Evolutionary conservation across 1,284 basidiomycete species (phyloP), one percentile per base, ranked within the genome.

Genomic region (Cutaneotrichosporon cavernicola): DNA sequence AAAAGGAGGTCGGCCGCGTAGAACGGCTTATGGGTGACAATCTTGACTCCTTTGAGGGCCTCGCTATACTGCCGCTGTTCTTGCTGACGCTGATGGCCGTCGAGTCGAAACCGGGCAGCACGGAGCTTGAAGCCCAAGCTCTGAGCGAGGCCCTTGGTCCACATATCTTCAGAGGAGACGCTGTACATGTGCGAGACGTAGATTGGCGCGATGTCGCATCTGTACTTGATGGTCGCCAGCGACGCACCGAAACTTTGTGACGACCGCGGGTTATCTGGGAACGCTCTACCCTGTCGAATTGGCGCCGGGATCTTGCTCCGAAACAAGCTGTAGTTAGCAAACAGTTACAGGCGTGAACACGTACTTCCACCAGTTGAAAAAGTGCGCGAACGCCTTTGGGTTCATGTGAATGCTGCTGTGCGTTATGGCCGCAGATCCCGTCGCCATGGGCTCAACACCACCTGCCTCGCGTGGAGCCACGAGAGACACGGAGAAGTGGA

Each of bases 71-170:
- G 69, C 21, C 73, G 71, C 62, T 79, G 81, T 81, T 96, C 92
- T 78, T 96, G 90, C 69, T 91, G 89, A 61, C 94, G 86, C 80
- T 97, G 94, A 77, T 98, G 96, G 81, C 97, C 85, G 75, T 98
- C 96, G 46, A 90, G 90, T 69, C 90, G 88, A 76, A 98, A 89
- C 40, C 87, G 85, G 50, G 88, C 87, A 47, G 96, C 85, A 68
- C 89, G 85, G 9, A 88, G 90, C 79, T 98, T 98, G 74, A 87
- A 65, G 4, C 95, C 95, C 50, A 97, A 85, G 32, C 71, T 70
- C 51, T 75, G 87, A 4, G 90, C 90, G 47, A 89, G 85, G 1
- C 92, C 93, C 65, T 88, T 85, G 0, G 83, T 82, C 90, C 92
- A 95, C 43, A 92, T 84, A 30, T 85, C 87, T 73, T 86, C 83